Evolutionary conservation across 257 asterid genomes (phyloP).

Genomic region (Fraxinus quadrangulata): DNA sequence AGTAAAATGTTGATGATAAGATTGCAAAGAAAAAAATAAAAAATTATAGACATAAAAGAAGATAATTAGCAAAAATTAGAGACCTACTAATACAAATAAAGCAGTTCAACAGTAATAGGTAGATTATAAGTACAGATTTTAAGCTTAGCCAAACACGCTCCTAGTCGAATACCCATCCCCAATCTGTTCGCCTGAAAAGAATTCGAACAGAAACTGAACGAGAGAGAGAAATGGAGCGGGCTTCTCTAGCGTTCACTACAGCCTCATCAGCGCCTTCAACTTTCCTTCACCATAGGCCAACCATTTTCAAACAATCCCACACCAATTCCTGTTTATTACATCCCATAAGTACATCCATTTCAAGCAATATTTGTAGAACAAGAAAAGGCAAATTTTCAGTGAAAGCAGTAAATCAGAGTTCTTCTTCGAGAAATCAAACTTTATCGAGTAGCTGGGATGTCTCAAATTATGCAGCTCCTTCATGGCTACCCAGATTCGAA

Average conservation of each 20-base stretch:
- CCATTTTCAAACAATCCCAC: slow-evolving; percentile 19
- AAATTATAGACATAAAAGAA: too few species aligned
- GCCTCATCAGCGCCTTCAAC: slow-evolving; percentile 33
- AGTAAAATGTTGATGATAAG: too few species aligned
- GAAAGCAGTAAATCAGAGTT: slow-evolving; percentile 31
- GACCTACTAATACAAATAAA: not conserved
- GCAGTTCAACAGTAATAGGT: too few species aligned
- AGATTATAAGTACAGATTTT: not conserved
- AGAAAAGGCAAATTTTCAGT: slow-evolving; percentile 26
- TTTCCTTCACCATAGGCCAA: slow-evolving; percentile 21
- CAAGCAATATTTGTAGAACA: not conserved
- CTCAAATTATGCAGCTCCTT: slow-evolving; percentile 66
- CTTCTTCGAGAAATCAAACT: slow-evolving; percentile 26
- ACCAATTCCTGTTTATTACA: slow-evolving; percentile 4
- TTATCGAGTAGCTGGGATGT: slow-evolving; percentile 66
- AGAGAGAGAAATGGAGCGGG: slow-evolving; percentile 38
- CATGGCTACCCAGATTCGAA: slow-evolving; percentile 89
- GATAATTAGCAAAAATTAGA: too few species aligned
- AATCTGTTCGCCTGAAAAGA: not conserved
- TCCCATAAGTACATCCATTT: not conserved
- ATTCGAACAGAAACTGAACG: not conserved
- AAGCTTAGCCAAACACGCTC: not conserved
- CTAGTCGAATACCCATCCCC: not conserved
- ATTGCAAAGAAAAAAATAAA: too few species aligned
- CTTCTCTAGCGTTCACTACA: slow-evolving; percentile 41